Percentiles rank a stretch among this genome's conserved stretches.
Evolutionary conservation across 768 basidiomycete genomes (phyloP).

Genomic region (Panaeolus cyanescens): DNA sequence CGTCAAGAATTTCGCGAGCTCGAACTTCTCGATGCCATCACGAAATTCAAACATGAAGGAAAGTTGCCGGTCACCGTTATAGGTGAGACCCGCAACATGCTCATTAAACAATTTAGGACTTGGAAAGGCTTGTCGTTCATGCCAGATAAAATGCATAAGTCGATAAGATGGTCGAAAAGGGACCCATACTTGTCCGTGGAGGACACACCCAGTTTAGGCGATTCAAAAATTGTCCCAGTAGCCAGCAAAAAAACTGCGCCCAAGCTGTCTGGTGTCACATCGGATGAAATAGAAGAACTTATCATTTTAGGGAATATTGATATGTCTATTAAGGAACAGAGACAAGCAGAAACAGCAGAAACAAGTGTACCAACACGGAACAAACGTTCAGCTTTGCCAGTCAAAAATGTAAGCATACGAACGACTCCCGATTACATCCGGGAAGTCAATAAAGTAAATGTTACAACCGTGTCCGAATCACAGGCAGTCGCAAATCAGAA

Average conservation of each 20-base stretch:
- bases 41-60: slow-evolving; percentile 18
- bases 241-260: neutral
- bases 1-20: slow-evolving; percentile 35
- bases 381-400: too few relatives aligned
- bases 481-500: neutral
- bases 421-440: too few relatives aligned
- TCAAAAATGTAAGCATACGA: too few relatives aligned
- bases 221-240: neutral
- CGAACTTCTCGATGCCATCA: slow-evolving; percentile 37
- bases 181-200: slow-evolving; percentile 10
- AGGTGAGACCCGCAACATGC: slow-evolving; percentile 18
- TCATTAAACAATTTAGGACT: slow-evolving; percentile 20
- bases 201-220: neutral
- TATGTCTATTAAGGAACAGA: too few relatives aligned
- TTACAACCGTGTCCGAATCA: too few relatives aligned
- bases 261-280: too few relatives aligned
- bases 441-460: too few relatives aligned
- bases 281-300: slow-evolving; percentile 5
- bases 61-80: slow-evolving; percentile 14
- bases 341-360: too few relatives aligned
- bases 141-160: slow-evolving; percentile 15
- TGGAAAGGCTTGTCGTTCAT: slow-evolving; percentile 21
- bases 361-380: too few relatives aligned
- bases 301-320: slow-evolving; percentile 4
- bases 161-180: slow-evolving; percentile 16